Base-by-base conservation (phyloP, 495 filamentous ascomycete genomes). In the Cryomyces minteri region DNA sequence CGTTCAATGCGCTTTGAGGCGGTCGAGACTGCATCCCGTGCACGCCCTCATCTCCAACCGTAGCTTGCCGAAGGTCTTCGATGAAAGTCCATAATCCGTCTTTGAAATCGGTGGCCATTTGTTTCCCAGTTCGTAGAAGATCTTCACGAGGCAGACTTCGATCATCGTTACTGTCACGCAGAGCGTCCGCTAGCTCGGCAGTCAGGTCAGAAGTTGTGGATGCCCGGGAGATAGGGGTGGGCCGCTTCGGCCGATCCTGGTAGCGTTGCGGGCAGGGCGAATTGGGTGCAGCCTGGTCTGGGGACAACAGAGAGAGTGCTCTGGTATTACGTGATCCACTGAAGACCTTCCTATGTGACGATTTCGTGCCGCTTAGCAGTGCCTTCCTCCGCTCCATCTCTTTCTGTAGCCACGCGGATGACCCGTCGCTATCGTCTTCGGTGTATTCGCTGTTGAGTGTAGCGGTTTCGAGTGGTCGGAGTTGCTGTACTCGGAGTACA, bases 41-140 rank as follows among this genome's bases (percentile, higher is more conserved):
- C 47, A 85, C 75, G 8, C 74, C 82, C 61, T 96, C 90, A 31
- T 96, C 90, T 36, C 88, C 90, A 9, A 95, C 84, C 3, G 90
- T 93, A 10, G 85, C 90, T 63, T 98, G 90, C 50, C 86, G 71
- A 29, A 98, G 71, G 60, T 96, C 90, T 56, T 96, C 90, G 49
- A 95, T 72, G 59, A 96, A 98, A 10, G 85, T 94, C 84, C 84
- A 90, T n/a, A 96, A 65, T 0, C 90, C 90, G 37, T 87, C 76
- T 50, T 79, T 79, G 54, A 98, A 73, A 59, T 93, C 90, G 6
- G 80, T 82, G 3, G 90, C 88, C 59, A 96, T 82, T 58, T 93
- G 84, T 55, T 87, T 87, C 40, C 79, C 76, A 1, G 78, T 80
- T 43, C 69, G 71, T 48, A 83, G 54, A 32, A 84, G 57, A 10